A percentile compares a stretch with the other conserved stretches of the same genome.
phyloP scores from a whole-genome alignment of 2,329 filamentous ascomycete species.

The Drechslerella dactyloides region DNA sequence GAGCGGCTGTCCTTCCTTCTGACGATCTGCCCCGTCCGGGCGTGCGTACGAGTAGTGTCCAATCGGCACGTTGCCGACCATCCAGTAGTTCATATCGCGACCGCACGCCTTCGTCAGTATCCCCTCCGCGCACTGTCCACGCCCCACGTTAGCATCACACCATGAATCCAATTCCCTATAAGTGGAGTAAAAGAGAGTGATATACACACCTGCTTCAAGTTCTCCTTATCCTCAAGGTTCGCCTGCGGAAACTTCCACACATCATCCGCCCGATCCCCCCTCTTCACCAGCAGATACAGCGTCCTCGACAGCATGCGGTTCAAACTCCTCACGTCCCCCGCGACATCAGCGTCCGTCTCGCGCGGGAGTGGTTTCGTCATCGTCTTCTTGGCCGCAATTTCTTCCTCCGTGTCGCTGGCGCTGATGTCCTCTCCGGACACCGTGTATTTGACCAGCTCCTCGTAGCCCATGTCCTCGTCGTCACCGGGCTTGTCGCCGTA shows the following conservation, averaged over 20 bases:
- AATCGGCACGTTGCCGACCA: constrained; percentile 87
- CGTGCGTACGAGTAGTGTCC: constrained; percentile 74
- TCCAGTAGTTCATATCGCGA: constrained; percentile 98
- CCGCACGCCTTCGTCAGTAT: constrained; percentile 79
- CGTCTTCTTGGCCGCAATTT: constrained; percentile 65
- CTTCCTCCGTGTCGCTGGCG: constrained; percentile 55
- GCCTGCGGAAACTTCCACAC: constrained; percentile 82
- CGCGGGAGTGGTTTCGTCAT: constrained; percentile 75
- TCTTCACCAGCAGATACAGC: constrained; percentile 84
- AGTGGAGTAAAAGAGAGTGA: background rate
- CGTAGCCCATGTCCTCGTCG: constrained; percentile 67
- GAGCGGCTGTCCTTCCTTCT: constrained; percentile 58
- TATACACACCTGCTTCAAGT: constrained; percentile 76
- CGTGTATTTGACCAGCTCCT: constrained; percentile 62
- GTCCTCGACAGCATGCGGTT: constrained; percentile 80
- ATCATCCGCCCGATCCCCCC: constrained; percentile 64
- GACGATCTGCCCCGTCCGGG: constrained; percentile 58
- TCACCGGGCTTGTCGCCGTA: constrained; percentile 73
- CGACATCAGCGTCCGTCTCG: constrained; percentile 77
- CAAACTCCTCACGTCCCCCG: constrained; percentile 76
- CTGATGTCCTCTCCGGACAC: constrained; percentile 58
- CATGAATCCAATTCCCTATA: background rate
- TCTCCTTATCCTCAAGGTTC: constrained; percentile 72
- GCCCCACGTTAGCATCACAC: background rate
- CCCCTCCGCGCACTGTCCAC: constrained; percentile 76